Evolutionary conservation across 768 basidiomycete genomes (phyloP).

Genomic region (Russula foetens): DNA sequence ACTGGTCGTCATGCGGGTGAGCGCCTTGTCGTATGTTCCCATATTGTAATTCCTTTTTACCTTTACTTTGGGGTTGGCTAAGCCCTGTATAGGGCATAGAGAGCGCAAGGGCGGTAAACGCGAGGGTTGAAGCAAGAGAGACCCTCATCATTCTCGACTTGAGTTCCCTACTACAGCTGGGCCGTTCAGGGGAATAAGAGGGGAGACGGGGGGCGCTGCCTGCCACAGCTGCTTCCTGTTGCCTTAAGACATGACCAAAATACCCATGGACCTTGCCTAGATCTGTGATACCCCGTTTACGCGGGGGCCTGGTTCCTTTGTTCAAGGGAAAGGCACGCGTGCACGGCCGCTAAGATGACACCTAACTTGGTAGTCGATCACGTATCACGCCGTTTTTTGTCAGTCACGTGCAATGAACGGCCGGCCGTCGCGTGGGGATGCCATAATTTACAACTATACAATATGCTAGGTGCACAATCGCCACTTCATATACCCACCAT

Average conservation of each 20-base stretch:
- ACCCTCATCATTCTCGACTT: neutral
- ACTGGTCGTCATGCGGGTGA: conserved; percentile 12
- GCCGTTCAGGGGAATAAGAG: neutral
- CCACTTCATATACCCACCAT: neutral
- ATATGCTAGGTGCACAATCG: neutral
- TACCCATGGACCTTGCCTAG: neutral
- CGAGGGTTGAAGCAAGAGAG: neutral
- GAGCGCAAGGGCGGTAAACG: neutral
- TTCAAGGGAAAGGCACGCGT: too few species aligned
- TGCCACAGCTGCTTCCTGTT: neutral
- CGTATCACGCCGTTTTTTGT: too few species aligned
- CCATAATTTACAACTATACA: too few species aligned
- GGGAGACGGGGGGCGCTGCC: neutral
- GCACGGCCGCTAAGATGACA: too few species aligned
- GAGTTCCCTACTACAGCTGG: neutral
- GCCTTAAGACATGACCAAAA: neutral
- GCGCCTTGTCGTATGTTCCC: neutral
- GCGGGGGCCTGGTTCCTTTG: too few species aligned
- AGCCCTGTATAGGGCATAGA: neutral
- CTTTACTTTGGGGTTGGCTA: neutral
- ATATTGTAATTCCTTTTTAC: neutral
- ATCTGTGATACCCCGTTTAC: too few species aligned
- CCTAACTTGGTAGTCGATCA: too few species aligned
- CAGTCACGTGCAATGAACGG: too few species aligned
- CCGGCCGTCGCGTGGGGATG: too few species aligned